Evolutionary conservation across 106 monocot genomes (phyloP).

Genomic region (Dioscorea alata): DNA sequence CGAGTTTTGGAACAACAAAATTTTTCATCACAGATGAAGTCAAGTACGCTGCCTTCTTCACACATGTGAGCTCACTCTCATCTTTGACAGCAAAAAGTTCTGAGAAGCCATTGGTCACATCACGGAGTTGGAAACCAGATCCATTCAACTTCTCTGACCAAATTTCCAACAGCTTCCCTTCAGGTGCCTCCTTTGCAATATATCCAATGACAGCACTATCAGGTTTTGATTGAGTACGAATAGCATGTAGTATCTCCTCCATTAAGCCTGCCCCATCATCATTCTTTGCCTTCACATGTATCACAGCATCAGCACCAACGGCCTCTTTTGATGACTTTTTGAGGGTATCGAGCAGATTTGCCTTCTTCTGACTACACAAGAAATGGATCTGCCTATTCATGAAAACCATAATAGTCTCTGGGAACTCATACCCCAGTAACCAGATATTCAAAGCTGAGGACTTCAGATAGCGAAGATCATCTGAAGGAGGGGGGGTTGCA

Average conservation of each 20-base stretch:
- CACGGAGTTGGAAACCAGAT: conserved; percentile 51
- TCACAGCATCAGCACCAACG: conserved; percentile 57
- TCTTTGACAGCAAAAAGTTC: conserved; percentile 87
- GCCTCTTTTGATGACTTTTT: conserved; percentile 62
- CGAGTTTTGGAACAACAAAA: conserved; percentile 88
- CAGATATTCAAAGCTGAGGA: conserved; percentile 89
- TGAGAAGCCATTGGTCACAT: conserved; percentile 78
- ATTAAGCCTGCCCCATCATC: conserved; percentile 59
- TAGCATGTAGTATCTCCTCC: conserved; percentile 49
- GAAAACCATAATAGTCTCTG: conserved; percentile 96
- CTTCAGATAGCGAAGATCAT: conserved; percentile 86
- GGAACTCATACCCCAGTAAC: conserved; percentile 95
- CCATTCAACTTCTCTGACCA: conserved; percentile 67
- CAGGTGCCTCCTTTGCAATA: conserved; percentile 76
- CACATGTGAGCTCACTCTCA: conserved; percentile 58
- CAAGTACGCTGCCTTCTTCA: conserved; percentile 77
- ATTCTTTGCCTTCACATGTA: conserved; percentile 80
- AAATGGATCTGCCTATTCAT: conserved; percentile 84
- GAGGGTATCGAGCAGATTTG: conserved; percentile 58
- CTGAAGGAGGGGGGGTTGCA: conserved; percentile 81
- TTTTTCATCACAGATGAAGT: conserved; percentile 80
- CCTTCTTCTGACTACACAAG: conserved; percentile 88
- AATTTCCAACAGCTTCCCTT: conserved; percentile 81
- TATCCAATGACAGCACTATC: conserved; percentile 53
- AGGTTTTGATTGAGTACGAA: conserved; percentile 43